Evolutionary conservation across 805 yeast genomes (phyloP).

Genomic region (Ogataea pignaliae): DNA sequence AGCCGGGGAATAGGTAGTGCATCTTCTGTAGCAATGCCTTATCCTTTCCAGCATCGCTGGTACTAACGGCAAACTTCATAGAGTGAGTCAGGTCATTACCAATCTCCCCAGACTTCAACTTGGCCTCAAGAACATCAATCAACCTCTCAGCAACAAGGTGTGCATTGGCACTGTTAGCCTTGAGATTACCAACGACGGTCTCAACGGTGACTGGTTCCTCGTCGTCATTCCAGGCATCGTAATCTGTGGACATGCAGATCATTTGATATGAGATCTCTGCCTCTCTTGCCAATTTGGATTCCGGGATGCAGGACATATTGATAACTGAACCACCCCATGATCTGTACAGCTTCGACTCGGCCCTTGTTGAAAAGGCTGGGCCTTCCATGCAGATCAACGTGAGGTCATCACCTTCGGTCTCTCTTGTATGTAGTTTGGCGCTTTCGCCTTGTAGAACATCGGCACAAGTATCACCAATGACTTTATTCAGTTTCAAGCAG

Average conservation of each 20-base stretch:
- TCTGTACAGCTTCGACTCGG: slow-evolving; percentile 84
- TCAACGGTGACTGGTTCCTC: slow-evolving; percentile 99
- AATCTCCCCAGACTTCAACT: slow-evolving; percentile 51
- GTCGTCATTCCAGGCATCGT: slow-evolving; percentile 95
- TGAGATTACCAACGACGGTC: slow-evolving; percentile 85
- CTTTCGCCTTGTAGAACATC: slow-evolving; percentile 55
- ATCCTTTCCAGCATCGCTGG: slow-evolving; percentile 68
- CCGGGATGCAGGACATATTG: slow-evolving; percentile 97
- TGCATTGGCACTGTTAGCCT: slow-evolving; percentile 85
- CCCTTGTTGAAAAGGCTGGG: slow-evolving; percentile 95
- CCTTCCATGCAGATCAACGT: slow-evolving; percentile 98
- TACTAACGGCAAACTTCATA: slow-evolving; percentile 78
- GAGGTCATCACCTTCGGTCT: slow-evolving; percentile 61
- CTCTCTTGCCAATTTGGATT: slow-evolving; percentile 93
- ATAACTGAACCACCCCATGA: slow-evolving; percentile 92
- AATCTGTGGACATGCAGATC: slow-evolving; percentile 98
- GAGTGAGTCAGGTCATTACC: slow-evolving; percentile 71
- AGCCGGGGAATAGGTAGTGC: slow-evolving; percentile 87
- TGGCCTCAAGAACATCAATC: slow-evolving; percentile 61
- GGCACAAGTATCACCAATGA: slow-evolving; percentile 52
- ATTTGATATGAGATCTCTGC: slow-evolving; percentile 96
- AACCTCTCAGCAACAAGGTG: slow-evolving; percentile 67
- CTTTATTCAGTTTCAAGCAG: slow-evolving; percentile 63
- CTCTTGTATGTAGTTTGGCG: slow-evolving; percentile 61
- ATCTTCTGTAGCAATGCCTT: slow-evolving; percentile 70